Evolutionary conservation across 345 rosid genomes (phyloP), one percentile per base, ranked within the genome.

Genomic region (Euclidium syriacum): DNA sequence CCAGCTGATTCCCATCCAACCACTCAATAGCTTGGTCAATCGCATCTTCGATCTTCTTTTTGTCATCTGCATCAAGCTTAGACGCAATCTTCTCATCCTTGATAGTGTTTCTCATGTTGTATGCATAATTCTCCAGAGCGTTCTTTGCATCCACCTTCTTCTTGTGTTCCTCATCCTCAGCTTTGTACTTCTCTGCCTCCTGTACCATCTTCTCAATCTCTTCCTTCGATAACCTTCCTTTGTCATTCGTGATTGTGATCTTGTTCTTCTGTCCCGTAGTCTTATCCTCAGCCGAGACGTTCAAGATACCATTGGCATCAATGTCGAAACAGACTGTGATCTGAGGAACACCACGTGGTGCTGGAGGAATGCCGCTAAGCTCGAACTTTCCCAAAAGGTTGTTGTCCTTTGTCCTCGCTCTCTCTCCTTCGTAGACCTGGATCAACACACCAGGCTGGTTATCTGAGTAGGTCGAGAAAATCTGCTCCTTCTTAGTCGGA

Each of bases 191-290:
- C 72, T 84, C 89, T 1, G 89, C 89, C 14, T 81, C 89, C 18
- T 81, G 75, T 2, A 84, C 89, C 89, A 84, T 84, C 65, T 79
- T 79, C 73, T 83, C 85, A 0, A 81, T 81, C 40, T 83, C 85
- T 20, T 83, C 87, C 68, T 80, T 83, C 0, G 85, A 78, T 0
- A 80, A 41, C 41, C 85, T 74, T 27, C 88, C 88, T 62, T 83
- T 83, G 52, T 83, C 86, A 10, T 83, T 83, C 1, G 89, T 79
- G 65, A 84, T 81, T 0, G 89, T 81, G 32, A 84, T 81, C 71
- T 84, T 81, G 62, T 81, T 83, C 86, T 83, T 83, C 67, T 81
- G 86, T 0, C 89, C 86, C 0, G 89, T 83, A 5, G 86, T 81
- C 64, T 81, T 81, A 49, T 81, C 86, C 50, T 81, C 89, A 1